Conservation (phyloP, 805 yeast genomes). For the Candida silvatica region DNA sequence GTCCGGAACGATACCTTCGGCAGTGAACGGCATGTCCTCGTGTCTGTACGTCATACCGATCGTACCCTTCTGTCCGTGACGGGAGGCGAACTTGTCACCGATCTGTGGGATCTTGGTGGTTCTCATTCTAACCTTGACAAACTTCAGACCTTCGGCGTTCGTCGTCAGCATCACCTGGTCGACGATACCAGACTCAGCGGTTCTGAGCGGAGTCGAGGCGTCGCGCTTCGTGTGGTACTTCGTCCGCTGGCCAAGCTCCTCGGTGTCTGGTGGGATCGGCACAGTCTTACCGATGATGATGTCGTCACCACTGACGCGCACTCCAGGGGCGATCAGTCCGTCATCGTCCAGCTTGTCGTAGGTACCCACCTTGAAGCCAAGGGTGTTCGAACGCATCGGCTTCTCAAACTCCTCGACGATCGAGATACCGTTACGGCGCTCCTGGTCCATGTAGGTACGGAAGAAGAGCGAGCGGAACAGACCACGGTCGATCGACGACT, state of each 20-base stretch:
- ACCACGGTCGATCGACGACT: conserved; percentile 94
- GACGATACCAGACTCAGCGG: conserved; percentile 96
- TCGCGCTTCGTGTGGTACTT: conserved; percentile 98
- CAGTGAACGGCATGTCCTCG: conserved; percentile 97
- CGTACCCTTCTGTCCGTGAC: conserved; percentile 99
- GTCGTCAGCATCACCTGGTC: conserved; percentile 96
- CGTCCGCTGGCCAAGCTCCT: conserved; percentile 97
- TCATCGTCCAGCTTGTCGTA: conserved; percentile 97
- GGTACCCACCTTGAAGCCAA: conserved; percentile 95
- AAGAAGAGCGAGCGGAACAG: conserved; percentile 91
- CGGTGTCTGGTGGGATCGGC: conserved; percentile 98
- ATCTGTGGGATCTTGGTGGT: conserved; percentile 98
- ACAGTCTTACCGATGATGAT: conserved; percentile 98
- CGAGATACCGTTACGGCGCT: conserved; percentile 96
- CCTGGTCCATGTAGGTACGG: conserved; percentile 98
- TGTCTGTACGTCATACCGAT: conserved; percentile 98
- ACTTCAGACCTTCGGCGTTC: conserved; percentile 95
- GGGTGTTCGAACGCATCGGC: conserved; percentile 90
- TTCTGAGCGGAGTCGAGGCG: conserved; percentile 94
- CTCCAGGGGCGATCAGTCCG: conserved; percentile 97
- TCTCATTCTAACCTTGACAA: conserved; percentile 97
- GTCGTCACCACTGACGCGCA: conserved; percentile 97
- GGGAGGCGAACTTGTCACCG: conserved; percentile 98
- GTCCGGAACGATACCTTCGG: conserved; percentile 96
- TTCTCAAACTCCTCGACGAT: conserved; percentile 97